Evolutionary conservation across 352 stramenopile species (phyloP).

Genomic region (Globisporangium spiculum): DNA sequence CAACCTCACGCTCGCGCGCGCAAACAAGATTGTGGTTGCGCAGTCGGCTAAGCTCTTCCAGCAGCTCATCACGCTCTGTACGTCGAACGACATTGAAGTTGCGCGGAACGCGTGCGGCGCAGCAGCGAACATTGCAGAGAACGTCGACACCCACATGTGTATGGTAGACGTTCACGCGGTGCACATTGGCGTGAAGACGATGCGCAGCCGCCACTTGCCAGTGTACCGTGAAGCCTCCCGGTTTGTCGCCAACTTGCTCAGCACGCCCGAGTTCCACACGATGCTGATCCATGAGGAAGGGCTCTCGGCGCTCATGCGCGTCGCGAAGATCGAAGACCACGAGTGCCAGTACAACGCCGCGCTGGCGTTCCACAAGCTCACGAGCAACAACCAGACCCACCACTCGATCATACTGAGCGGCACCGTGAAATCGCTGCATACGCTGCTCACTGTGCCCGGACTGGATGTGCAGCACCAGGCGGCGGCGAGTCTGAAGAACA

Average conservation of each 20-base stretch:
- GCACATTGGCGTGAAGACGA: conserved; percentile 85
- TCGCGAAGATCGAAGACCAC: conserved; percentile 90
- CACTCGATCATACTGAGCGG: conserved; percentile 58
- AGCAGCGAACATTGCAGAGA: conserved; percentile 93
- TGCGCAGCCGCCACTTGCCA: conserved; percentile 85
- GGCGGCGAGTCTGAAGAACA: conserved; percentile 88
- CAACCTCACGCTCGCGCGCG: conserved; percentile 72
- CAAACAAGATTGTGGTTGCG: conserved; percentile 79
- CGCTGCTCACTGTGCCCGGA: conserved; percentile 65
- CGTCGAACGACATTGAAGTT: conserved; percentile 88
- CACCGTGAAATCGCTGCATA: conserved; percentile 60
- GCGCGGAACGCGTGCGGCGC: conserved; percentile 90
- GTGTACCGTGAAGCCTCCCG: conserved; percentile 92
- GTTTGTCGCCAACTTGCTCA: conserved; percentile 89
- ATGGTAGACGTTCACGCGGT: conserved; percentile 88
- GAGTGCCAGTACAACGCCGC: conserved; percentile 93
- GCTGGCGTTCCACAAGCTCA: conserved; percentile 92
- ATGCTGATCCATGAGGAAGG: conserved; percentile 86
- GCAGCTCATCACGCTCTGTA: conserved; percentile 70
- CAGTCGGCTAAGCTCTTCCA: conserved; percentile 41
- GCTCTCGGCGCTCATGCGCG: conserved; percentile 75
- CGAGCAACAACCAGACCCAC: conserved; percentile 72
- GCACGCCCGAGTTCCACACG: conserved; percentile 72
- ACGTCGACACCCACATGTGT: conserved; percentile 78
- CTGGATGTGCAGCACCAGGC: conserved; percentile 86